Evolutionary conservation across 2,329 filamentous ascomycete species (phyloP).

Genomic region (Didymella glomerata): DNA sequence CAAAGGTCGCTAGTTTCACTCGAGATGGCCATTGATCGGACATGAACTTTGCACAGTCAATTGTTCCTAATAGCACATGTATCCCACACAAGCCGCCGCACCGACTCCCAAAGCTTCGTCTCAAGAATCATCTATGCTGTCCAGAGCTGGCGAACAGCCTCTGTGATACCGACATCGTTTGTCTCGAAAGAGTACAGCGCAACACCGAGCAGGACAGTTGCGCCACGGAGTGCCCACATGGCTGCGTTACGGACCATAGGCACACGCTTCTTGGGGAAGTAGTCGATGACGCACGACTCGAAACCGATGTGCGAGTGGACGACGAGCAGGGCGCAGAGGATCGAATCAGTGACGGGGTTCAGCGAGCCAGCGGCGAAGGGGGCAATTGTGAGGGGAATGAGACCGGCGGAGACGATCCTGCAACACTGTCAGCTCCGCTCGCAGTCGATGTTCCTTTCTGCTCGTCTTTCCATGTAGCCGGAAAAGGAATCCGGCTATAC

Average conservation of each 20-base stretch:
- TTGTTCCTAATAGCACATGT: constrained; percentile 20
- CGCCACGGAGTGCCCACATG: constrained; percentile 80
- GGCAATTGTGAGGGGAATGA: constrained; percentile 86
- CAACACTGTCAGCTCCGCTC: not conserved
- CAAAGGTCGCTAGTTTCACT: not conserved
- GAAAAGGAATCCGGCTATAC: constrained; percentile 3
- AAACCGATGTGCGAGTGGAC: constrained; percentile 97
- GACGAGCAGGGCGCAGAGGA: constrained; percentile 82
- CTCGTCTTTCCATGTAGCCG: constrained; percentile 2
- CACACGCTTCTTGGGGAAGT: constrained; percentile 77
- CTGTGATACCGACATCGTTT: constrained; percentile 93
- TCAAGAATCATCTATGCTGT: constrained; percentile 66
- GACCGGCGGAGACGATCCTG: constrained; percentile 77
- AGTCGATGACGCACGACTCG: constrained; percentile 87
- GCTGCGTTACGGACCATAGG: constrained; percentile 72
- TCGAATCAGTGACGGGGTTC: constrained; percentile 86
- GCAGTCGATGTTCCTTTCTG: not conserved
- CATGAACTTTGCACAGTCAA: constrained; percentile 3
- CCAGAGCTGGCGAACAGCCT: constrained; percentile 89
- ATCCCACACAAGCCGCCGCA: constrained; percentile 20
- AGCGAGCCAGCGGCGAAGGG: constrained; percentile 92
- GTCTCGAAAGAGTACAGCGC: constrained; percentile 99
- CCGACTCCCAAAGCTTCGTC: not conserved
- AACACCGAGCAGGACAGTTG: constrained; percentile 81
- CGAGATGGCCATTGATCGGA: not conserved